Conservation (phyloP, 768 basidiomycete genomes). For the Aureoboletus auriporus region DNA sequence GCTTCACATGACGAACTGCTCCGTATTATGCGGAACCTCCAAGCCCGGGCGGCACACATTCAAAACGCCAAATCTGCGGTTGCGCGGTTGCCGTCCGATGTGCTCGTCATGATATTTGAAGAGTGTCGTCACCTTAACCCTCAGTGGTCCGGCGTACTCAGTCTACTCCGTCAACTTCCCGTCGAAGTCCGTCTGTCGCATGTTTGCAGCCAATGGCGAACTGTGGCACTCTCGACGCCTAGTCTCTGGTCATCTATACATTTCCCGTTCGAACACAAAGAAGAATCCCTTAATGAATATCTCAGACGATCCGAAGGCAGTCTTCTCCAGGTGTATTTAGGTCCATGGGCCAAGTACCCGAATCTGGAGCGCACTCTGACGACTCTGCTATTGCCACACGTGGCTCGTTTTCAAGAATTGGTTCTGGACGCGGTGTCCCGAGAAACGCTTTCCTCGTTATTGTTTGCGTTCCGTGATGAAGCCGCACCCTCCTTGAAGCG, state of each 20-base stretch:
- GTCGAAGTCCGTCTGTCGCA: constrained; percentile 32
- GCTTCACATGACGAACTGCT: constrained; percentile 27
- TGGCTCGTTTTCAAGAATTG: constrained; percentile 26
- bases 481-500: constrained; percentile 25
- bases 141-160: constrained; percentile 31
- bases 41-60: constrained; percentile 28
- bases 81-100: constrained; percentile 28
- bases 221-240: constrained; percentile 31
- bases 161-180: constrained; percentile 30
- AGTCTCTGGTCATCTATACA: constrained; percentile 34
- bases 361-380: constrained; percentile 23
- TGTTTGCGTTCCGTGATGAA: constrained; percentile 22
- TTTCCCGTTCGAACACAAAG: constrained; percentile 27
- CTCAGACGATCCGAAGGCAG: constrained; percentile 29
- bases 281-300: constrained; percentile 29
- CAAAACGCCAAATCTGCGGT: constrained; percentile 27
- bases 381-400: constrained; percentile 27
- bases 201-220: constrained; percentile 33
- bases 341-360: constrained; percentile 31
- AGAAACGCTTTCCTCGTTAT: constrained; percentile 23
- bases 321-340: constrained; percentile 30
- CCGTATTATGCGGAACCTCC: constrained; percentile 23
- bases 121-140: constrained; percentile 29
- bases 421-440: constrained; percentile 29
- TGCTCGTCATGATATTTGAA: constrained; percentile 30